phyloP scores from a whole-genome alignment of 805 yeast species.

The Ogataea neopini region DNA sequence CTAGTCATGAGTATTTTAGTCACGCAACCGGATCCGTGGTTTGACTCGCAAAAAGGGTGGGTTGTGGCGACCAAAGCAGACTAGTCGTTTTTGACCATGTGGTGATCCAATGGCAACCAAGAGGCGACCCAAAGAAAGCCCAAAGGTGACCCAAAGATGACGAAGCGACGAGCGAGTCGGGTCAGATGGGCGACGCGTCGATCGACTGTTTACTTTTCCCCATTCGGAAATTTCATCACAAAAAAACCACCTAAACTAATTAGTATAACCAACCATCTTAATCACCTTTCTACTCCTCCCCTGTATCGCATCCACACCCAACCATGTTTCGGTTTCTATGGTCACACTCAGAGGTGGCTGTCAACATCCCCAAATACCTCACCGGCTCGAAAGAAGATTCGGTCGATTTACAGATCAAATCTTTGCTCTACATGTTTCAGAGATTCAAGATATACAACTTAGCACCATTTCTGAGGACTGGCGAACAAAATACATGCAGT shows the following conservation, averaged over 20 bases:
- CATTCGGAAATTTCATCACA: neutral
- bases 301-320: neutral
- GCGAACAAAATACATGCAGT: conserved; percentile 29
- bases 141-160: no score
- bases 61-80: no score
- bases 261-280: neutral
- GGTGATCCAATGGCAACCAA: no score
- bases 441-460: conserved; percentile 47
- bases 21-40: no score
- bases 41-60: no score
- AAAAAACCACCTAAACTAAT: neutral
- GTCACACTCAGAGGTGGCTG: conserved; percentile 38
- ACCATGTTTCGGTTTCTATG: conserved; percentile 35
- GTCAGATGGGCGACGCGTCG: neutral
- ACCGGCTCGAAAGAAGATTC: conserved; percentile 54
- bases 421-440: conserved; percentile 58
- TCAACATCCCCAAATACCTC: conserved; percentile 50
- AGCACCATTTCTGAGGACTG: conserved; percentile 42
- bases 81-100: no score
- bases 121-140: no score
- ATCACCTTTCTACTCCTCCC: neutral
- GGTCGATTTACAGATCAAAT: conserved; percentile 60
- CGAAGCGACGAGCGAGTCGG: neutral
- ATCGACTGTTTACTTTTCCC: conserved; percentile 1
- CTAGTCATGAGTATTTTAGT: no score